Percentiles rank a stretch among this genome's conserved stretches.
Evolutionary conservation across 331 rosid species (phyloP).

Genomic region (Prunus yedoensis): DNA sequence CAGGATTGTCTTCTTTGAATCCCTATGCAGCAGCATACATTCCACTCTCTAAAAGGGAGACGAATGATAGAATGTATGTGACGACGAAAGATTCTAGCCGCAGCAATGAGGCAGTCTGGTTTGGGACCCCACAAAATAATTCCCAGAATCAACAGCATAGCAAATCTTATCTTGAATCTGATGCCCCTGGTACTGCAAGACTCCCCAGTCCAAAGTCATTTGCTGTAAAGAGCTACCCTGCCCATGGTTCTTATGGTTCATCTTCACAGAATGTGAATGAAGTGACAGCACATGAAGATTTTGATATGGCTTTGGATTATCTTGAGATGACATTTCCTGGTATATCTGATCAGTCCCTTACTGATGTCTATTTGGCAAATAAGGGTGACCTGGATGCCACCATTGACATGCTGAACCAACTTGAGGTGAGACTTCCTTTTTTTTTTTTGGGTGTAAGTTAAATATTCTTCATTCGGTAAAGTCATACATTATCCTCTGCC

Average conservation of each 20-base stretch:
- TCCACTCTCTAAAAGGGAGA: conserved; percentile 64
- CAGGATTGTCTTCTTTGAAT: conserved; percentile 62
- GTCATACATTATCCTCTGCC: not conserved
- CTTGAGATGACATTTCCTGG: conserved; percentile 68
- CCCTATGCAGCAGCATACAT: conserved; percentile 73
- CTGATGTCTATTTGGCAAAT: conserved; percentile 63
- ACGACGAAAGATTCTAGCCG: conserved; percentile 26
- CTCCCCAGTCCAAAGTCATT: conserved; percentile 22
- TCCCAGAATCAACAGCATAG: conserved; percentile 26
- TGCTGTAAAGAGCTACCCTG: conserved; percentile 36
- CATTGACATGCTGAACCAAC: conserved; percentile 80
- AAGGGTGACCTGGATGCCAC: conserved; percentile 65
- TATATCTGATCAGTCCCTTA: conserved; percentile 60
- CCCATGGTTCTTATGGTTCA: conserved; percentile 39
- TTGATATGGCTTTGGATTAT: conserved; percentile 65
- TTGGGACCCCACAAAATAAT: conserved; percentile 36
- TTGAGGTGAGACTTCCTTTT: conserved; percentile 55
- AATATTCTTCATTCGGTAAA: not conserved
- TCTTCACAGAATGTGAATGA: conserved; percentile 35
- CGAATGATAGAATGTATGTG: conserved; percentile 29
- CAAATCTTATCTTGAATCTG: conserved; percentile 22
- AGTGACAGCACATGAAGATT: conserved; percentile 45
- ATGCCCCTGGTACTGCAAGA: conserved; percentile 22
- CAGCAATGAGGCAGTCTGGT: conserved; percentile 35
- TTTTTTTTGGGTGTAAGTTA: not conserved